Evolutionary conservation across 495 filamentous ascomycete species (phyloP).

Genomic region (Aspergillus haitiensis): DNA sequence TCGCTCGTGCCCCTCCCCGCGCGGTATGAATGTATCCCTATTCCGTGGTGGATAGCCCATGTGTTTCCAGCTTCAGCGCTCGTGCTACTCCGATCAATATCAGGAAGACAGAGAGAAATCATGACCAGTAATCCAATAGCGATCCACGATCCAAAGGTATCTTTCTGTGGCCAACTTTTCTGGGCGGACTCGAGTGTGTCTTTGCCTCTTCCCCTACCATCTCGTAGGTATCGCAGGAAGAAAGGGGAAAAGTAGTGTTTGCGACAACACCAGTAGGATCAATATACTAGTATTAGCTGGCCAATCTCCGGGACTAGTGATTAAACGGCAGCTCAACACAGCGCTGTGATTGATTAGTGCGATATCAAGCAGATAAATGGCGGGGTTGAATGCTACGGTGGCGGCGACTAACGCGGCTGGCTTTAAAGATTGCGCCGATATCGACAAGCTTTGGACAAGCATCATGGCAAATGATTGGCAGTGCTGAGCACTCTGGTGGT

Average conservation of each 20-base stretch:
- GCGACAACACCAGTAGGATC: not conserved
- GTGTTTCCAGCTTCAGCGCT: no score
- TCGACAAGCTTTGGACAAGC: slow-evolving; percentile 5
- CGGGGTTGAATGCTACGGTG: slow-evolving; percentile 1
- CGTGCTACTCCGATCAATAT: no score
- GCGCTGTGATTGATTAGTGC: not conserved
- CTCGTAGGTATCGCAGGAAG: not conserved
- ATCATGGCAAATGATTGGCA: not conserved
- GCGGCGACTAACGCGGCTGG: not conserved
- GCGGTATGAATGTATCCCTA: no score
- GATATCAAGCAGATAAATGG: not conserved
- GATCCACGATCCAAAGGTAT: no score
- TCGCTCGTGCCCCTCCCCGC: no score
- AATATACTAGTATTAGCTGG: not conserved
- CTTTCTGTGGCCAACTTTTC: not conserved
- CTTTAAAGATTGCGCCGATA: not conserved
- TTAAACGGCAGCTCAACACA: not conserved
- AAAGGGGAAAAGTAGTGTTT: not conserved
- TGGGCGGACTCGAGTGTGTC: not conserved
- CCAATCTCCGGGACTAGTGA: not conserved
- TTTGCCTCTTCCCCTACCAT: not conserved
- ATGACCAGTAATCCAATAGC: no score
- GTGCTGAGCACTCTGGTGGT: not conserved
- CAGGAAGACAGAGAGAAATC: no score
- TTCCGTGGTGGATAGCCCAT: no score